Evolutionary conservation across 176 grass and related monocot genomes (phyloP).

Genomic region (Zea luxurians): DNA sequence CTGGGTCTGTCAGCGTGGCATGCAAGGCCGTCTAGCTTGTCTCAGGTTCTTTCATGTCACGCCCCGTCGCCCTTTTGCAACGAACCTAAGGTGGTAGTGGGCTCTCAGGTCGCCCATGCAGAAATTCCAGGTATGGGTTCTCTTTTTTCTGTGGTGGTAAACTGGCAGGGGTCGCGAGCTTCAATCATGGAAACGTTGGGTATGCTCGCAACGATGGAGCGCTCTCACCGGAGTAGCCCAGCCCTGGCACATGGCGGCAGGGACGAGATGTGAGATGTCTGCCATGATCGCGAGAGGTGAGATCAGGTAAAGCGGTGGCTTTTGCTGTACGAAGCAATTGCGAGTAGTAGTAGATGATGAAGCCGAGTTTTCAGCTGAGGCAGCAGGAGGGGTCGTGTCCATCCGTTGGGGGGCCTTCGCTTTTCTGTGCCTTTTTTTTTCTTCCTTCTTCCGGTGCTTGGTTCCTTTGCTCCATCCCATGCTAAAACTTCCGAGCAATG

Average conservation of each 20-base stretch:
- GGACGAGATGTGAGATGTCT: slow-evolving; percentile 54
- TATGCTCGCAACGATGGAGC: slow-evolving; percentile 18
- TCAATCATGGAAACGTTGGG: background rate
- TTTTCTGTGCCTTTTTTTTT: slow-evolving; percentile 16
- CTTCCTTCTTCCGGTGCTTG: slow-evolving; percentile 10
- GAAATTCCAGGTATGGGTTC: background rate
- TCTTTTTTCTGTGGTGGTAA: background rate
- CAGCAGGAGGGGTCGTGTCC: slow-evolving; percentile 27
- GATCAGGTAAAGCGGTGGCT: slow-evolving; percentile 5
- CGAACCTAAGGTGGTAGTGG: background rate
- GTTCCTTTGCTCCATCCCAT: slow-evolving; percentile 17
- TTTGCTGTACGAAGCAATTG: slow-evolving; percentile 27
- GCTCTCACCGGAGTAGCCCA: background rate
- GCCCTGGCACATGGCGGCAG: slow-evolving; percentile 27
- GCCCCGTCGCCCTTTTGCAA: background rate
- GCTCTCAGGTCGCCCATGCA: background rate
- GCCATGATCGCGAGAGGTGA: slow-evolving; percentile 41
- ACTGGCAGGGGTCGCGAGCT: background rate
- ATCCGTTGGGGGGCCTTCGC: slow-evolving; percentile 7
- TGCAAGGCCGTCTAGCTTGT: background rate
- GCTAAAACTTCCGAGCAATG: background rate
- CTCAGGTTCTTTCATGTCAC: background rate
- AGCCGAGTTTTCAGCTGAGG: slow-evolving; percentile 19
- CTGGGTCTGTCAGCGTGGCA: background rate
- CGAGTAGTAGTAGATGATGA: slow-evolving; percentile 14